Evolutionary conservation across 768 basidiomycete species (phyloP).

Genomic region (Dacryopinax primogenitus): DNA sequence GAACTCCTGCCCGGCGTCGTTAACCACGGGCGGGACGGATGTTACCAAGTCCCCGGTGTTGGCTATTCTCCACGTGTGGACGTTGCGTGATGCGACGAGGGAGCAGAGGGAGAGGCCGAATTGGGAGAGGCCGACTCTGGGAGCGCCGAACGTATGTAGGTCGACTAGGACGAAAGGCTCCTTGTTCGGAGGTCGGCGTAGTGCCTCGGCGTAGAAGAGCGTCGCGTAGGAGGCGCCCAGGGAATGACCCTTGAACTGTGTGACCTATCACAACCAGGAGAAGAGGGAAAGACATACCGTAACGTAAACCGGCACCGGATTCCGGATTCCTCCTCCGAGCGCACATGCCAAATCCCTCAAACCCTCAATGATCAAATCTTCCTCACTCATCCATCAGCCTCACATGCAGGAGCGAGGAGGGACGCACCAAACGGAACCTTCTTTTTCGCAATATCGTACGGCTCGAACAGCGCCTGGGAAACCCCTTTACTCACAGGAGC

Average conservation of each 20-base stretch:
- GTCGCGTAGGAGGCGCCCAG: conserved; percentile 7
- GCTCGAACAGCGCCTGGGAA: neutral
- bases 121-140: neutral
- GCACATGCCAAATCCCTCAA: neutral
- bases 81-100: neutral
- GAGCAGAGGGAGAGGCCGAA: neutral
- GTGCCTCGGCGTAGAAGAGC: neutral
- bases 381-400: neutral
- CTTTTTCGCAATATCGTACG: neutral
- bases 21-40: neutral
- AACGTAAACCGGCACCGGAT: neutral
- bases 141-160: neutral
- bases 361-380: neutral
- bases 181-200: neutral
- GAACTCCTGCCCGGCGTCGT: neutral
- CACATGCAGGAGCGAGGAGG: neutral
- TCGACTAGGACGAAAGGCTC: neutral
- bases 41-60: neutral
- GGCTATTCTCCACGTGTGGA: neutral
- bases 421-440: neutral
- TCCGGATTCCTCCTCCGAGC: neutral
- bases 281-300: neutral
- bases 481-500: neutral
- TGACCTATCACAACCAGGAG: neutral
- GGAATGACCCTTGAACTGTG: neutral